Evolutionary conservation across 345 rosid genomes (phyloP), one percentile per base, ranked within the genome.

Genomic region (Salix dunnii): DNA sequence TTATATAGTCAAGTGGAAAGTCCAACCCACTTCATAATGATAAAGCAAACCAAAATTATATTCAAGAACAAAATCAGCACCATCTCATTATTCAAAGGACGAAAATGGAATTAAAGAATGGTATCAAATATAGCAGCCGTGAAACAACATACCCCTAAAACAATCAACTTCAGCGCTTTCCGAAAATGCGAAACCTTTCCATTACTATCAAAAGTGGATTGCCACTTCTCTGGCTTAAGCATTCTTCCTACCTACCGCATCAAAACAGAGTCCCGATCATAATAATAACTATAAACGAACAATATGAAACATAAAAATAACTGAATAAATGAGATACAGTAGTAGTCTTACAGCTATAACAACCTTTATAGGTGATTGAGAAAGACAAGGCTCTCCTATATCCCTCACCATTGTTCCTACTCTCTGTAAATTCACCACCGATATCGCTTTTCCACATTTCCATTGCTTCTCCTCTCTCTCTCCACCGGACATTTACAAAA

Each of bases 201-300:
- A 46, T 92, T 89, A 38, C 84, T 73, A 78, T 91, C 96, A 86
- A 92, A 94, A 84, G 76, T 76, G 69, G 91, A 85, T 23, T 87
- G 93, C 97, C 97, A 94, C 86, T 92, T 94, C 72, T 91, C 94
- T 20, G 90, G 94, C 86, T 92, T 92, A 85, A 92, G 98, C 92
- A 90, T 90, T 89, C 85, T 92, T 80, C 84, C 83, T 65, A 89
- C 82, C 97, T 92, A 90, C 74, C 71, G 46, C 84, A 85, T 77
- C 38, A 79, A 17, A 72, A 74, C 6, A 58, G 8, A 68, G 36
- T 67, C 63, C 73, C 58, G 17, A 58, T 58, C 51, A 72, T 6
- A 65, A 28, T n/a, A 31, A 64, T 16, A 20, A 27, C 20, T 9
- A 28, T 48, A 43, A 74, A n/a, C 25, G 17, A 23, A 38, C 9